Conservation (phyloP, 2,329 filamentous ascomycete species). For the Zymoseptoria ardabiliae region DNA sequence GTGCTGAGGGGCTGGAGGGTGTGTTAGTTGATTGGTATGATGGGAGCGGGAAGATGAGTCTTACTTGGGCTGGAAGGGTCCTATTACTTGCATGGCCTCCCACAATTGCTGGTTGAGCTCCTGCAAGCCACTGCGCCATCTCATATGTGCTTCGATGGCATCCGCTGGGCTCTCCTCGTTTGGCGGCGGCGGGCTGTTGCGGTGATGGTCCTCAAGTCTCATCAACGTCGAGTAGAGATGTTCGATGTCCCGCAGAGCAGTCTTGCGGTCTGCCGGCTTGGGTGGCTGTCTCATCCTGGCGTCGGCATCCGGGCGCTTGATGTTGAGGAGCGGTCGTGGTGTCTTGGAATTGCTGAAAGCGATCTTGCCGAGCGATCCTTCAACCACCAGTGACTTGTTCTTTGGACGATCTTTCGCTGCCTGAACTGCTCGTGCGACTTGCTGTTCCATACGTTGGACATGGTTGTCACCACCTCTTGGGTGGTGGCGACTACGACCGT, state of each 20-base stretch:
- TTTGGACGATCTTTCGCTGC: constrained; percentile 96
- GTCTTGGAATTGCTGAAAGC: constrained; percentile 99
- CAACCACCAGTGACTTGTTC: constrained; percentile 93
- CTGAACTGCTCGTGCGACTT: constrained; percentile 93
- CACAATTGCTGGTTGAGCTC: constrained; percentile 75
- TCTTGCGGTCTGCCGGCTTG: constrained; percentile 64
- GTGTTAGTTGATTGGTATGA: constrained; percentile 4
- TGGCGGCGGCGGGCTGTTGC: constrained; percentile 64
- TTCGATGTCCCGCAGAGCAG: constrained; percentile 79
- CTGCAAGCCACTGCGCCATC: constrained; percentile 67
- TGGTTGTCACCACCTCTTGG: constrained; percentile 87
- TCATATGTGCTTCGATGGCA: constrained; percentile 64
- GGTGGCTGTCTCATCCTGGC: constrained; percentile 46
- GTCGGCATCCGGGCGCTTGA: constrained; percentile 74
- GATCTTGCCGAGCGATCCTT: constrained; percentile 94
- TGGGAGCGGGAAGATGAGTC: constrained; percentile 15
- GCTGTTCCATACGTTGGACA: constrained; percentile 98
- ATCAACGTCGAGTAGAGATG: constrained; percentile 81
- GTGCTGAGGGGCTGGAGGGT: constrained; percentile 51
- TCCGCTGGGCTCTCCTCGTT: constrained; percentile 59
- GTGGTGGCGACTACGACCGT: constrained; percentile 58
- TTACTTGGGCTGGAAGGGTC: constrained; percentile 62
- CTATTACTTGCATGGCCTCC: constrained; percentile 83
- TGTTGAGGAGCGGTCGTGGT: constrained; percentile 86
- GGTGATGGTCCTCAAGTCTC: constrained; percentile 88